These are phyloP conservation scores for Amanita muscaria DNA, from an alignment of 768 basidiomycete genomes.

Conservation along the genomic window DNA sequence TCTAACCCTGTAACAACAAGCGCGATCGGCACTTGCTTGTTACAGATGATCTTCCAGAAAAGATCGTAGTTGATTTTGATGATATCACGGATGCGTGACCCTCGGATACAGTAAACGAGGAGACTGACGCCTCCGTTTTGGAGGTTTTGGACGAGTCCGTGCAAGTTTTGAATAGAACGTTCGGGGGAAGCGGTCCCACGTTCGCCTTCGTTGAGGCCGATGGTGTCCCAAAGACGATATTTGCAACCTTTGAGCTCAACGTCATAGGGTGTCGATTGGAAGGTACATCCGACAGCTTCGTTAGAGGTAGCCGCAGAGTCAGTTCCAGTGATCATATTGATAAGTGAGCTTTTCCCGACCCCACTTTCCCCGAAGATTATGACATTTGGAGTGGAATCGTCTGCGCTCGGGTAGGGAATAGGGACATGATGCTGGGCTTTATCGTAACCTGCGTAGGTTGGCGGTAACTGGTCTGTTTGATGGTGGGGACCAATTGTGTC, in stretches of 20 bases:
- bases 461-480: background rate
- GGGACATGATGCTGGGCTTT: no score
- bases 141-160: constrained; percentile 7
- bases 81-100: constrained; percentile 14
- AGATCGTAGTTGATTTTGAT: constrained; percentile 27
- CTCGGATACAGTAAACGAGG: constrained; percentile 31
- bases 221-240: constrained; percentile 24
- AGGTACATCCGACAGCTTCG: constrained; percentile 24
- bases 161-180: constrained; percentile 19
- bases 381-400: constrained; percentile 5
- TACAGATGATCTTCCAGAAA: constrained; percentile 27
- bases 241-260: constrained; percentile 16
- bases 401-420: background rate
- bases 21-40: constrained; percentile 27
- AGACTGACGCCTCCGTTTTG: constrained; percentile 13
- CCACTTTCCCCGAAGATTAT: constrained; percentile 11
- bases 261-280: constrained; percentile 18
- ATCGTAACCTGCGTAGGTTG: background rate
- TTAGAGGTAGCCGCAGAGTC: constrained; percentile 18
- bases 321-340: constrained; percentile 23
- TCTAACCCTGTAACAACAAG: constrained; percentile 29
- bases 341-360: constrained; percentile 24
- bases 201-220: constrained; percentile 25
- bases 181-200: constrained; percentile 21
- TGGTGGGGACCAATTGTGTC: no score